These are phyloP conservation scores for Mortierella sp. DNA, from an alignment of 371 early-diverging fungal species.

Conservation along the genomic window DNA sequence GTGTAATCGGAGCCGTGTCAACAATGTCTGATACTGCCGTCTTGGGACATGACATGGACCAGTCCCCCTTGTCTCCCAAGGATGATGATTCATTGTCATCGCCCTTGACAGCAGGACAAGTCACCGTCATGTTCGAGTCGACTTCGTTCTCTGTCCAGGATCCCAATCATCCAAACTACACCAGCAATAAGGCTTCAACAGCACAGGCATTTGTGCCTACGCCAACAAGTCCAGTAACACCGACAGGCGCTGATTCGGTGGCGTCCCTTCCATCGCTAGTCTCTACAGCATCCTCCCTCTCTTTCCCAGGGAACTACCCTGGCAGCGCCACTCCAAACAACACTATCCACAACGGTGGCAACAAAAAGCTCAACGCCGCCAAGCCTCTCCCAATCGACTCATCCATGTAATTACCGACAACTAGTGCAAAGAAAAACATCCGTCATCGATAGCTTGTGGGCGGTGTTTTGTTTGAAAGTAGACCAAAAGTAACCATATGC, in stretches of 20 bases:
- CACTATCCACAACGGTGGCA: not conserved
- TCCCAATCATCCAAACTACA: not conserved
- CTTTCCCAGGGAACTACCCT: constrained; percentile 4
- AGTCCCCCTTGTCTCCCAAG: not conserved
- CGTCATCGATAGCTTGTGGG: not conserved
- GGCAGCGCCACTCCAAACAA: not conserved
- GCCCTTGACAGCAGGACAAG: not conserved
- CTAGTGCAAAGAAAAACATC: not conserved
- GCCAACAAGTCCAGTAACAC: not conserved
- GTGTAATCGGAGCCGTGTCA: not conserved
- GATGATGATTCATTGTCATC: not conserved
- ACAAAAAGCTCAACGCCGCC: not conserved
- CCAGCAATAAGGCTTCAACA: not conserved
- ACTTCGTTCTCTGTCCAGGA: constrained; percentile 30
- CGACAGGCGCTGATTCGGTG: not conserved
- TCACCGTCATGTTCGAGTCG: constrained; percentile 37
- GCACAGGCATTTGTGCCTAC: not conserved
- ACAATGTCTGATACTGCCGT: not conserved
- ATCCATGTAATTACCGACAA: not conserved
- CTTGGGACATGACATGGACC: not conserved
- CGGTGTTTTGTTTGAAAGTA: not conserved
- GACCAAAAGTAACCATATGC: not conserved
- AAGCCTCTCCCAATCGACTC: not conserved
- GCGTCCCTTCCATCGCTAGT: not conserved
- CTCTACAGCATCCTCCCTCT: not conserved